These are phyloP conservation scores for Seiridium unicorne DNA, from an alignment of 2,329 filamentous ascomycete species.

Conservation along the genomic window DNA sequence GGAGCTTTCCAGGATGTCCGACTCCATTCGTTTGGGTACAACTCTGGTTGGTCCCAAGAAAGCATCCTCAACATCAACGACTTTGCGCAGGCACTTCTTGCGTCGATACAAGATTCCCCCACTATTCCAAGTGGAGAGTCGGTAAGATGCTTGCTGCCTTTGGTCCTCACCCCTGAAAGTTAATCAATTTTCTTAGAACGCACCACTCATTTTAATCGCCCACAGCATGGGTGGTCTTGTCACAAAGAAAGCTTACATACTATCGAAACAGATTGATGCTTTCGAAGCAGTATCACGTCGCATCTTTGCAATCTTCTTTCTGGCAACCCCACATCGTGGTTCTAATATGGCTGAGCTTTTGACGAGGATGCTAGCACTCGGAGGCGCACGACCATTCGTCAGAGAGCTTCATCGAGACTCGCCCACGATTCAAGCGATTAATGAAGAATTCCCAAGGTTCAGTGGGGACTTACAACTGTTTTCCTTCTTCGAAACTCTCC, in stretches of 20 bases:
- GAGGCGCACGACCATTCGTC: conserved; percentile 25
- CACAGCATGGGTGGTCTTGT: conserved; percentile 39
- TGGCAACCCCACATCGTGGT: conserved; percentile 35
- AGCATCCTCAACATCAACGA: conserved; percentile 28
- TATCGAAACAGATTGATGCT: conserved; percentile 18
- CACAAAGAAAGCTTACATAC: conserved; percentile 32
- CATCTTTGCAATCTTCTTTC: conserved; percentile 31
- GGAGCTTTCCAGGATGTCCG: conserved; percentile 27
- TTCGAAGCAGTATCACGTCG: conserved; percentile 20
- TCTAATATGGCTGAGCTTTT: conserved; percentile 24
- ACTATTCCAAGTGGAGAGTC: conserved; percentile 11
- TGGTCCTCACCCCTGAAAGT: background rate
- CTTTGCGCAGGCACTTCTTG: conserved; percentile 28
- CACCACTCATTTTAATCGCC: conserved; percentile 29
- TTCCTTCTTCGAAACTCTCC: conserved; percentile 30
- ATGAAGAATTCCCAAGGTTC: conserved; percentile 30
- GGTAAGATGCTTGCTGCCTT: conserved; percentile 10
- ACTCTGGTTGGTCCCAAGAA: conserved; percentile 14
- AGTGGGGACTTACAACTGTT: conserved; percentile 20
- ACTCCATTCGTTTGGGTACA: conserved; percentile 30
- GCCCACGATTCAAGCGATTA: conserved; percentile 24
- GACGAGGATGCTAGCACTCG: conserved; percentile 17
- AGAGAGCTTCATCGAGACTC: conserved; percentile 27
- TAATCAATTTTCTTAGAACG: conserved; percentile 9
- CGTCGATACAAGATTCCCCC: conserved; percentile 25